A percentile compares a stretch with the other conserved stretches of the same genome.
Conservation (phyloP, 2,329 filamentous ascomycete species). For the Neurospora crassa region DNA sequence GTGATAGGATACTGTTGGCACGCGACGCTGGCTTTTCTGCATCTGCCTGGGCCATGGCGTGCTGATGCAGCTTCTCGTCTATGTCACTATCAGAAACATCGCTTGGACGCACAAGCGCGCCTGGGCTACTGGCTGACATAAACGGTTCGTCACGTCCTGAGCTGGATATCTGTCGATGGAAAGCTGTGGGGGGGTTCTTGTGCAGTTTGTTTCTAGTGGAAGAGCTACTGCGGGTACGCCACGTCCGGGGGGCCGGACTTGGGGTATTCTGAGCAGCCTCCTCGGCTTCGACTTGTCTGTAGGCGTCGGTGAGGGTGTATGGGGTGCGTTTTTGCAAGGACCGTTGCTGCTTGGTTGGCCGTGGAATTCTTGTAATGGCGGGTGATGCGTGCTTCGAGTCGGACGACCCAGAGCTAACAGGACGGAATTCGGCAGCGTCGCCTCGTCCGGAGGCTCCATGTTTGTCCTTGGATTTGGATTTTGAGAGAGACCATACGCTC, state of each 20-base stretch:
- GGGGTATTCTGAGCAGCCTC: slow-evolving; percentile 35
- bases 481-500: slow-evolving; percentile 27
- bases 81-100: slow-evolving; percentile 23
- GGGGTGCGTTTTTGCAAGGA: slow-evolving; percentile 16
- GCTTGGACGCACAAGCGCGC: slow-evolving; percentile 11
- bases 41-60: slow-evolving; percentile 19
- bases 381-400: slow-evolving; percentile 14
- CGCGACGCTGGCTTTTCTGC: slow-evolving; percentile 17
- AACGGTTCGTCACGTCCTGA: slow-evolving; percentile 9
- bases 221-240: slow-evolving; percentile 21
- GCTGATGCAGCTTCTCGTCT: slow-evolving; percentile 21
- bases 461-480: slow-evolving; percentile 16
- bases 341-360: slow-evolving; percentile 12
- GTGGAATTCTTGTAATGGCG: slow-evolving; percentile 22
- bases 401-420: slow-evolving; percentile 16
- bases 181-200: slow-evolving; percentile 7
- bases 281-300: slow-evolving; percentile 25
- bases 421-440: slow-evolving; percentile 11
- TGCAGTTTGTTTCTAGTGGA: neutral
- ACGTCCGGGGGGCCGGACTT: slow-evolving; percentile 39
- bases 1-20: slow-evolving; percentile 27
- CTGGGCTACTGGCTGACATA: slow-evolving; percentile 10
- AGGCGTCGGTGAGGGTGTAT: slow-evolving; percentile 35
- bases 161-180: slow-evolving; percentile 21
- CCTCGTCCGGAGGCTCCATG: neutral